Conservation (phyloP, 768 basidiomycete species). For the Leccinum sublutescens region DNA sequence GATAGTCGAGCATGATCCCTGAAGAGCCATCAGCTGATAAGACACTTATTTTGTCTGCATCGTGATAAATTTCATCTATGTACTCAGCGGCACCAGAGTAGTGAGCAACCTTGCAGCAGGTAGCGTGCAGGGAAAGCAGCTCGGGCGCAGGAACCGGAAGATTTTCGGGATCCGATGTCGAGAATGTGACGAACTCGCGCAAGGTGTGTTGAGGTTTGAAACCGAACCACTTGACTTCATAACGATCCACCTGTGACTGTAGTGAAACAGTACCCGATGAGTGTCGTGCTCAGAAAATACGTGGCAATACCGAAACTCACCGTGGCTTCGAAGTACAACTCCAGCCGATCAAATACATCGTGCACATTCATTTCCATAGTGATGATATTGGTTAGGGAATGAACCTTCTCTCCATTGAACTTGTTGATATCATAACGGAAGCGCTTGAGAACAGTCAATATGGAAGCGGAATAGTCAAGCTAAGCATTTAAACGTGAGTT, state of each 20-base stretch:
- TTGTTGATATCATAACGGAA: constrained; percentile 3
- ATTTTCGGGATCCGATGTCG: not conserved
- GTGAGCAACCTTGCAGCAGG: constrained; percentile 26
- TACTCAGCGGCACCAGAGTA: constrained; percentile 21
- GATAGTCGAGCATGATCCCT: not conserved
- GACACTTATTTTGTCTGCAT: constrained; percentile 3
- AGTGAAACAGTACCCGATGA: not conserved
- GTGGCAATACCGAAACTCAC: not conserved
- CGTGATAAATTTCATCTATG: constrained; percentile 12
- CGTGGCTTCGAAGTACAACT: not conserved
- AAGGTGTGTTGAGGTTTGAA: not conserved
- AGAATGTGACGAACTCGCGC: constrained; percentile 2
- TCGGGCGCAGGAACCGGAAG: constrained; percentile 14
- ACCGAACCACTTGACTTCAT: constrained; percentile 4
- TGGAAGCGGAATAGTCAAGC: not conserved
- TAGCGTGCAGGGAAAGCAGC: constrained; percentile 21
- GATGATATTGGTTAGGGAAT: constrained; percentile 6
- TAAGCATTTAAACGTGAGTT: constrained; percentile 1
- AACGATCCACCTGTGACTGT: not conserved
- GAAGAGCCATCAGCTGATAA: constrained; percentile 6
- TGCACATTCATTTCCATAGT: not conserved
- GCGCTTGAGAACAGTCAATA: not conserved
- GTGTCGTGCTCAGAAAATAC: not conserved
- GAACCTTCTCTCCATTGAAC: constrained; percentile 3
- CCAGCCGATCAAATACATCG: not conserved